Percentiles rank a stretch among this genome's conserved stretches.
These are phyloP conservation scores for Phytophthora constricta DNA, from an alignment of 352 stramenopile genomes.

Conservation along the genomic window DNA sequence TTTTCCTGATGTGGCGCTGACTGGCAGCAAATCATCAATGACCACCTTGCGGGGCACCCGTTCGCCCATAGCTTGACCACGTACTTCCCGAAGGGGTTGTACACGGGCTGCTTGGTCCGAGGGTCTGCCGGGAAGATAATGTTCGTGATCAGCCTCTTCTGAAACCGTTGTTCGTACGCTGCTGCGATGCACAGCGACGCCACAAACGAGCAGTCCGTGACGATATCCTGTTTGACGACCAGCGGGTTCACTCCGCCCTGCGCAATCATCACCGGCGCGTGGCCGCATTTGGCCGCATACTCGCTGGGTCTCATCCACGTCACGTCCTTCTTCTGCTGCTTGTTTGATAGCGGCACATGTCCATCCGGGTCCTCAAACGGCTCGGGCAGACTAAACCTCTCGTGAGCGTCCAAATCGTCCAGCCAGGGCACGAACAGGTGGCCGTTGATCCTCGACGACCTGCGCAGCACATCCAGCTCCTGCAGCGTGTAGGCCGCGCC, in stretches of 20 bases:
- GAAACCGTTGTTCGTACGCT: conserved; percentile 91
- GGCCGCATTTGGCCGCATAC: conserved; percentile 53
- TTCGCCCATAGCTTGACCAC: conserved; percentile 97
- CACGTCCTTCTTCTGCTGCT: conserved; percentile 67
- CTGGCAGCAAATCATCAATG: conserved; percentile 95
- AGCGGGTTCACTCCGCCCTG: conserved; percentile 65
- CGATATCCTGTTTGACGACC: conserved; percentile 88
- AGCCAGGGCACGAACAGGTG: conserved; percentile 87
- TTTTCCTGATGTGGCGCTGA: conserved; percentile 70
- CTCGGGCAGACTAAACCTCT: conserved; percentile 57
- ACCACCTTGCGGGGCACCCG: conserved; percentile 93
- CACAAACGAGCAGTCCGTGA: conserved; percentile 95
- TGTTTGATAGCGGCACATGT: conserved; percentile 65
- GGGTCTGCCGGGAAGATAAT: conserved; percentile 95
- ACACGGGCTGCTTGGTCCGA: conserved; percentile 60
- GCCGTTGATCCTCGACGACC: conserved; percentile 85
- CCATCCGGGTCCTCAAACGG: conserved; percentile 80
- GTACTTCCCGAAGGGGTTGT: conserved; percentile 96
- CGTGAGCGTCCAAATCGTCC: conserved; percentile 63
- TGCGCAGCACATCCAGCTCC: conserved; percentile 81
- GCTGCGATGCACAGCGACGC: conserved; percentile 92
- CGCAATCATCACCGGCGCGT: conserved; percentile 72
- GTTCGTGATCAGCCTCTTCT: conserved; percentile 93
- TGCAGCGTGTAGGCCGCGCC: conserved; percentile 54
- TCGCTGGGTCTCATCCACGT: conserved; percentile 76